These are phyloP conservation scores for sorghum (Sorghum bicolor) DNA, from an alignment of 176 grass and related monocot genomes.

Conservation along the genomic window DNA sequence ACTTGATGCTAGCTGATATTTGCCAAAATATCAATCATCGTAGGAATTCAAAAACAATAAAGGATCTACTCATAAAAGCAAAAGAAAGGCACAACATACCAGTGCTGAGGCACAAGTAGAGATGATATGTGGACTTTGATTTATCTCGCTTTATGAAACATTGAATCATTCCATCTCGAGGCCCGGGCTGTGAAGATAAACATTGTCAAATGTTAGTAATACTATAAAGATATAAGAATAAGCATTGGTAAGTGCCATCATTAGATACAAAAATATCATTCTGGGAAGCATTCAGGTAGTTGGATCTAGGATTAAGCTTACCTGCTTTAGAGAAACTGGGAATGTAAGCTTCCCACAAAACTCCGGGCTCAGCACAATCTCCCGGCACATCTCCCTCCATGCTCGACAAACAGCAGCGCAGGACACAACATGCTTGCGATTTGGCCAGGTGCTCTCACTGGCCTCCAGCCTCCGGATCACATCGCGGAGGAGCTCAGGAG, in stretches of 20 bases:
- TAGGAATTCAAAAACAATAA: not conserved
- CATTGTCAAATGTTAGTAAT: not conserved
- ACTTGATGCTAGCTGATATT: not conserved
- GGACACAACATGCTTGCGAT: constrained; percentile 73
- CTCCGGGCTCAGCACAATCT: constrained; percentile 84
- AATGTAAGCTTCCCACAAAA: constrained; percentile 91
- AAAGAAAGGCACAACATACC: constrained; percentile 43
- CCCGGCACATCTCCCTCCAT: constrained; percentile 94
- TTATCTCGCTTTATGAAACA: constrained; percentile 98
- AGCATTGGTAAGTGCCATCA: constrained; percentile 1
- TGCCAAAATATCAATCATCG: not conserved
- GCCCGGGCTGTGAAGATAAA: constrained; percentile 63
- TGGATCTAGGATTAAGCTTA: not conserved
- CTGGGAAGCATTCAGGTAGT: not conserved
- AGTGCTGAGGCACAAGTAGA: constrained; percentile 82
- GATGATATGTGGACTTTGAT: constrained; percentile 93
- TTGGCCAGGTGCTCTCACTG: constrained; percentile 84
- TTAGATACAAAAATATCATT: not conserved
- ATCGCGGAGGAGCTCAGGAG: constrained; percentile 83
- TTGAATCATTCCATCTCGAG: constrained; percentile 88
- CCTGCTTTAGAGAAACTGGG: constrained; percentile 93
- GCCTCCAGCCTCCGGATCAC: constrained; percentile 82
- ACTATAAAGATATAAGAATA: not conserved
- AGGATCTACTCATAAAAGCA: not conserved
- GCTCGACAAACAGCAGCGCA: constrained; percentile 86